These are phyloP conservation scores for Pugionium cornutum DNA, from an alignment of 345 rosid genomes.

Conservation along the genomic window DNA sequence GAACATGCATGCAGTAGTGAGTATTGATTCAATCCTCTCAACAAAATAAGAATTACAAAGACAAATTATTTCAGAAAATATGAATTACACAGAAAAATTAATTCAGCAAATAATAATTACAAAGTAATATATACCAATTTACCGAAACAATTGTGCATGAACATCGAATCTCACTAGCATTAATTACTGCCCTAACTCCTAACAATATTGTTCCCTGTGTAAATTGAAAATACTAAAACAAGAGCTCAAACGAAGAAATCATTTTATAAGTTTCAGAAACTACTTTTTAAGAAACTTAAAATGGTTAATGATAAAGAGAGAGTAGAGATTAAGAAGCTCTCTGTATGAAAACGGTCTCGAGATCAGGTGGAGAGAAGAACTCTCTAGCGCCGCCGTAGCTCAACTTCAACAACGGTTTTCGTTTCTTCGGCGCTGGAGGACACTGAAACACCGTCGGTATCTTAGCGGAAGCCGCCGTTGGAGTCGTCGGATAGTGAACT, in stretches of 20 bases:
- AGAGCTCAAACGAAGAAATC: not conserved
- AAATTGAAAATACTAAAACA: not conserved
- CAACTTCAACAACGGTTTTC: constrained; percentile 23
- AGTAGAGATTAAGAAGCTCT: constrained; percentile 13
- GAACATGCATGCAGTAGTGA: constrained; percentile 2
- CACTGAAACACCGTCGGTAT: constrained; percentile 22
- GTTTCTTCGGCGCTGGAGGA: constrained; percentile 39
- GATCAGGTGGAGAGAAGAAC: constrained; percentile 40
- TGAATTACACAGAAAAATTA: not conserved
- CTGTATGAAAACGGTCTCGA: constrained; percentile 26
- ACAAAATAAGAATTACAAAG: too few species aligned
- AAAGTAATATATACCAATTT: not conserved
- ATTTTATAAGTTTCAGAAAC: not conserved
- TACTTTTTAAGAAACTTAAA: not conserved
- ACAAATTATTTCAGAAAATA: too few species aligned
- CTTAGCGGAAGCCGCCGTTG: constrained; percentile 24
- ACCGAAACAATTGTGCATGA: not conserved
- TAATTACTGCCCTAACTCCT: not conserved
- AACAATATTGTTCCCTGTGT: not conserved
- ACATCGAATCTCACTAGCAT: not conserved
- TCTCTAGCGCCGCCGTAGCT: constrained; percentile 18
- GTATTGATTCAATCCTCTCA: too few species aligned
- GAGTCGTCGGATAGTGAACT: constrained; percentile 29
- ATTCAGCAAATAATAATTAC: not conserved
- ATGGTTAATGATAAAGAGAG: not conserved